Conservation (phyloP, 2,329 filamentous ascomycete species). For the Paradendryphiella salina region DNA sequence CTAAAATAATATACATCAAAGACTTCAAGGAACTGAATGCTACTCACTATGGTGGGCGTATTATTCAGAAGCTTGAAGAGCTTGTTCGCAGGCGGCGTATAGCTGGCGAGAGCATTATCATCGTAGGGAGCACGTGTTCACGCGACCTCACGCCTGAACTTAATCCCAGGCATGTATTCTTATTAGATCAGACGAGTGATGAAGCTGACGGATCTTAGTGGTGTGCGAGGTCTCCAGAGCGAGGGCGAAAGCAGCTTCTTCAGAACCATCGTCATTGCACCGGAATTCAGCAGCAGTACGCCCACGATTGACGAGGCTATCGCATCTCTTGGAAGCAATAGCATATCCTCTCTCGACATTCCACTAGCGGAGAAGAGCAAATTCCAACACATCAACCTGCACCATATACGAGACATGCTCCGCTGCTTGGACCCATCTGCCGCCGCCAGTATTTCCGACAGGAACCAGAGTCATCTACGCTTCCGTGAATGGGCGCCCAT, state of each 20-base stretch:
- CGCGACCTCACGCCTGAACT: slow-evolving; percentile 53
- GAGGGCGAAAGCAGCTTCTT: slow-evolving; percentile 40
- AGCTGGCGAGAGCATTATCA: slow-evolving; percentile 70
- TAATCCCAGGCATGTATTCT: slow-evolving; percentile 38
- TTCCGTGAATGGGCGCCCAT: slow-evolving; percentile 26
- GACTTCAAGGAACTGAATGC: slow-evolving; percentile 79
- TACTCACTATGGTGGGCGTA: slow-evolving; percentile 67
- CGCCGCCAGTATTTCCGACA: slow-evolving; percentile 29
- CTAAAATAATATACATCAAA: slow-evolving; percentile 74
- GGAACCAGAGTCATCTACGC: slow-evolving; percentile 23
- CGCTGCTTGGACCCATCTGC: slow-evolving; percentile 48
- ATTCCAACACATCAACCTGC: slow-evolving; percentile 60
- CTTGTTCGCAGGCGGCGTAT: slow-evolving; percentile 73
- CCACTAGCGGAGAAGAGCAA: slow-evolving; percentile 29
- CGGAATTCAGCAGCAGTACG: slow-evolving; percentile 21
- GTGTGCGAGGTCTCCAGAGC: slow-evolving; percentile 53
- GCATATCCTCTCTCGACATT: slow-evolving; percentile 9
- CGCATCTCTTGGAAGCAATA: slow-evolving; percentile 11
- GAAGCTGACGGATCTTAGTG: slow-evolving; percentile 25
- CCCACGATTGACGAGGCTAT: slow-evolving; percentile 18
- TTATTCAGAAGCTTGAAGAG: slow-evolving; percentile 71
- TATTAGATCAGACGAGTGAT: background rate
- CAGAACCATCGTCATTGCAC: slow-evolving; percentile 43
- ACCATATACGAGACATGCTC: slow-evolving; percentile 68
- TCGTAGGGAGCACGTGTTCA: slow-evolving; percentile 75